Evolutionary conservation across 2,329 filamentous ascomycete genomes (phyloP).

Genomic region (Pseudophaeomoniella oleicola): DNA sequence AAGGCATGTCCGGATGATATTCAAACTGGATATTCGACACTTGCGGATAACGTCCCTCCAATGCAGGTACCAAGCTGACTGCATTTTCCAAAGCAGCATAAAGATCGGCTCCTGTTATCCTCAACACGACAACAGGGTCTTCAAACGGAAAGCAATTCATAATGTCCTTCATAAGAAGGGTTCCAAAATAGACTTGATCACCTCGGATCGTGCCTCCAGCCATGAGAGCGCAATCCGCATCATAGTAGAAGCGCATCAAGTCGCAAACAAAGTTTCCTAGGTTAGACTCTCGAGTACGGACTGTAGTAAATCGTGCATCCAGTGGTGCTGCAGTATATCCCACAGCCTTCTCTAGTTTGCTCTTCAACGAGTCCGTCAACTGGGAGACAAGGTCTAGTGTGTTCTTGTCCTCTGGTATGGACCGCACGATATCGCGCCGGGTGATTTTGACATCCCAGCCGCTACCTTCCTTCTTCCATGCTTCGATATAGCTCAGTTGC

Average conservation of each 20-base stretch:
- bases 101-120: slow-evolving; percentile 56
- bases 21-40: slow-evolving; percentile 69
- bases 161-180: slow-evolving; percentile 66
- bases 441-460: slow-evolving; percentile 69
- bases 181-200: slow-evolving; percentile 75
- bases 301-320: slow-evolving; percentile 74
- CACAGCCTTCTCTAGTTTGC: slow-evolving; percentile 66
- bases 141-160: slow-evolving; percentile 86
- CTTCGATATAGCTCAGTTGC: slow-evolving; percentile 78
- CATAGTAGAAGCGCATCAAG: slow-evolving; percentile 72
- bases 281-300: slow-evolving; percentile 65
- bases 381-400: slow-evolving; percentile 50
- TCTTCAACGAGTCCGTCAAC: slow-evolving; percentile 57
- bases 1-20: slow-evolving; percentile 50
- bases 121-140: slow-evolving; percentile 69
- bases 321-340: slow-evolving; percentile 72
- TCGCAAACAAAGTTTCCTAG: slow-evolving; percentile 85
- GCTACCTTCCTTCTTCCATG: slow-evolving; percentile 28
- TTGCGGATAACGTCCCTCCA: slow-evolving; percentile 75
- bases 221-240: slow-evolving; percentile 71
- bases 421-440: slow-evolving; percentile 57
- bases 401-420: slow-evolving; percentile 47
- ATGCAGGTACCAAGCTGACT: slow-evolving; percentile 63
- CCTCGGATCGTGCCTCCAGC: slow-evolving; percentile 74
- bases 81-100: slow-evolving; percentile 73